phyloP scores from a whole-genome alignment of 2,329 filamentous ascomycete species.

The Geosmithia putterillii region DNA sequence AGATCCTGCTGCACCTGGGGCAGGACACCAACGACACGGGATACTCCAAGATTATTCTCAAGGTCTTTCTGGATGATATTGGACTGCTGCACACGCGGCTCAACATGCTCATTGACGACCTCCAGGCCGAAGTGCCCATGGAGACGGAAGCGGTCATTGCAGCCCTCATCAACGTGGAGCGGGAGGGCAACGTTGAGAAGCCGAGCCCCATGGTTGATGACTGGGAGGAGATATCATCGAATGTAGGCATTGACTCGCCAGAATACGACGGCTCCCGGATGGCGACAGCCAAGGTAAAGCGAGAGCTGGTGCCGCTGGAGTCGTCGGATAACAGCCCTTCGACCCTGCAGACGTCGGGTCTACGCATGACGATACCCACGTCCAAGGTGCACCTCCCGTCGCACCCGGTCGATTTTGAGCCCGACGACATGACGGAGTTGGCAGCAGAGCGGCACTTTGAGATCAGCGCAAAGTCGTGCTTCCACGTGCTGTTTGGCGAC shows the following conservation, averaged over 20 bases:
- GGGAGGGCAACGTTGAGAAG: slow-evolving; percentile 37
- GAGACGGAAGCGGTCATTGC: slow-evolving; percentile 58
- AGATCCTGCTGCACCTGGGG: slow-evolving; percentile 68
- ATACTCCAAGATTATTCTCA: slow-evolving; percentile 70
- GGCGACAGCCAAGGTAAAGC: slow-evolving; percentile 33
- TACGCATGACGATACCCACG: slow-evolving; percentile 22
- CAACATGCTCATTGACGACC: slow-evolving; percentile 74
- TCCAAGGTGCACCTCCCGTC: slow-evolving; percentile 73
- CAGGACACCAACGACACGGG: slow-evolving; percentile 51
- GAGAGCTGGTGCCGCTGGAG: slow-evolving; percentile 13
- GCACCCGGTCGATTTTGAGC: slow-evolving; percentile 72
- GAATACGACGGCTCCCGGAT: slow-evolving; percentile 31
- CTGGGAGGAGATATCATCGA: slow-evolving; percentile 71
- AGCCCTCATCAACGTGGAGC: slow-evolving; percentile 64
- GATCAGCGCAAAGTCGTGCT: slow-evolving; percentile 85
- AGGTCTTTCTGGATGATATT: slow-evolving; percentile 84
- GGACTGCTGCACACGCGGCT: slow-evolving; percentile 71
- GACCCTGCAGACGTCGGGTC: slow-evolving; percentile 19
- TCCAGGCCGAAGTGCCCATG: slow-evolving; percentile 58
- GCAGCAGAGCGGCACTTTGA: slow-evolving; percentile 75
- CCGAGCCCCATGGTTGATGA: slow-evolving; percentile 67
- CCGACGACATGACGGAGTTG: slow-evolving; percentile 64
- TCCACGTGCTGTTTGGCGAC: slow-evolving; percentile 93
- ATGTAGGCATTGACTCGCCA: slow-evolving; percentile 15
- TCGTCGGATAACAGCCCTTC: slow-evolving; percentile 18